Conservation (phyloP, 345 rosid genomes). For the Eutrema yunnanense region DNA sequence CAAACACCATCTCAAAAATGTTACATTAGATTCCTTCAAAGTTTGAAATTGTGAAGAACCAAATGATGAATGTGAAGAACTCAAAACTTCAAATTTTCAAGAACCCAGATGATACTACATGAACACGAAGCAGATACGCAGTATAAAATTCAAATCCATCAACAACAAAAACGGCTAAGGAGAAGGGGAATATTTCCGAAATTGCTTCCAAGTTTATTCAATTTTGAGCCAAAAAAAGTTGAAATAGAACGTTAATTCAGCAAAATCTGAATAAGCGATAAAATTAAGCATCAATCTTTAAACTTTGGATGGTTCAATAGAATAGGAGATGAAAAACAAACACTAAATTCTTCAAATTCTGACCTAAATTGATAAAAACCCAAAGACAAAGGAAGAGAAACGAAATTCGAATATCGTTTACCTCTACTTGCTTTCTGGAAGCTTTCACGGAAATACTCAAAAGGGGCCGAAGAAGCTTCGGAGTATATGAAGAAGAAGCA, state of each 20-base stretch:
- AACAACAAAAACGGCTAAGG: neutral
- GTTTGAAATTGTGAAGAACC: neutral
- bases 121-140: neutral
- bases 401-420: neutral
- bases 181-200: neutral
- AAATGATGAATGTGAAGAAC: neutral
- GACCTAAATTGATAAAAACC: neutral
- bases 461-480: constrained; percentile 31
- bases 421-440: constrained; percentile 57
- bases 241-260: too few species aligned
- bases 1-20: constrained; percentile 1
- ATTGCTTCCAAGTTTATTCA: neutral
- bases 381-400: neutral
- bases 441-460: constrained; percentile 41
- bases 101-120: neutral
- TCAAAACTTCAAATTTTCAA: neutral
- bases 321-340: neutral
- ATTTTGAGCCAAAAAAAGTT: neutral
- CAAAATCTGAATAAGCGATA: too few species aligned
- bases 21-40: neutral
- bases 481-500: neutral
- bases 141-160: neutral
- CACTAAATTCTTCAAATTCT: neutral
- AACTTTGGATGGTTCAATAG: too few species aligned
- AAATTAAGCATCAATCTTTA: too few species aligned